Percentiles rank a stretch among this genome's conserved stretches.
phyloP scores from a whole-genome alignment of 306 rosid genomes.

The Medicago lupulina region DNA sequence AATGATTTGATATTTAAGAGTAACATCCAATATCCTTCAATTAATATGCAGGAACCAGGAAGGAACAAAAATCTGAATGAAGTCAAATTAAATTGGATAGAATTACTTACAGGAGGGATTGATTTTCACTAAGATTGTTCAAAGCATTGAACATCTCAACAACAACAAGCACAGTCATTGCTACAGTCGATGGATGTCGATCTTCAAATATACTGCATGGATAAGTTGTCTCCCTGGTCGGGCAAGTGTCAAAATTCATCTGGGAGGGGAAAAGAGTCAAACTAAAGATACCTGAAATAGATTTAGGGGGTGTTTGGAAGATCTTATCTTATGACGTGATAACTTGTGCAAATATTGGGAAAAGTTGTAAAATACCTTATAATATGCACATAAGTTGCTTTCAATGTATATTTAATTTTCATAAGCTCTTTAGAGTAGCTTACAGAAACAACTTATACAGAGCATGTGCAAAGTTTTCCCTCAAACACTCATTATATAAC shows the following conservation, averaged over 20 bases:
- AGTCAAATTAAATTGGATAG: slow-evolving; percentile 24
- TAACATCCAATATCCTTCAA: slow-evolving; percentile 22
- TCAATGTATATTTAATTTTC: not conserved
- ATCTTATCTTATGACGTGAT: not conserved
- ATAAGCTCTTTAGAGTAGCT: not conserved
- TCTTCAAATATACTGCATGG: slow-evolving; percentile 96
- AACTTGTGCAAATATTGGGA: not conserved
- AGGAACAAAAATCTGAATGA: slow-evolving; percentile 16
- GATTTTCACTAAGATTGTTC: slow-evolving; percentile 98
- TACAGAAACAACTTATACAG: not conserved
- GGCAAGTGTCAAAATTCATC: slow-evolving; percentile 91
- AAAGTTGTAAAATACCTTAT: not conserved
- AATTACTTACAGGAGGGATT: slow-evolving; percentile 90
- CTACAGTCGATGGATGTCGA: slow-evolving; percentile 92
- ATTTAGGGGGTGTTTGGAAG: slow-evolving; percentile 10
- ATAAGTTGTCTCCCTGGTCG: slow-evolving; percentile 84
- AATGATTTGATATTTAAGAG: slow-evolving; percentile 7
- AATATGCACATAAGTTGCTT: not conserved
- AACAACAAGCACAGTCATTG: slow-evolving; percentile 98
- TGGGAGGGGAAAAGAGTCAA: slow-evolving; percentile 45
- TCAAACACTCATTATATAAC: not conserved
- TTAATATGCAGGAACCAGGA: slow-evolving; percentile 30
- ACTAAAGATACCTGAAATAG: slow-evolving; percentile 34
- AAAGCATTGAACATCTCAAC: slow-evolving; percentile 99
- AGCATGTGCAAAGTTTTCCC: not conserved